A percentile compares a stretch with the other conserved stretches of the same genome.
phyloP scores from a whole-genome alignment of 306 rosid species.

The Oxytropis ochrocephala region DNA sequence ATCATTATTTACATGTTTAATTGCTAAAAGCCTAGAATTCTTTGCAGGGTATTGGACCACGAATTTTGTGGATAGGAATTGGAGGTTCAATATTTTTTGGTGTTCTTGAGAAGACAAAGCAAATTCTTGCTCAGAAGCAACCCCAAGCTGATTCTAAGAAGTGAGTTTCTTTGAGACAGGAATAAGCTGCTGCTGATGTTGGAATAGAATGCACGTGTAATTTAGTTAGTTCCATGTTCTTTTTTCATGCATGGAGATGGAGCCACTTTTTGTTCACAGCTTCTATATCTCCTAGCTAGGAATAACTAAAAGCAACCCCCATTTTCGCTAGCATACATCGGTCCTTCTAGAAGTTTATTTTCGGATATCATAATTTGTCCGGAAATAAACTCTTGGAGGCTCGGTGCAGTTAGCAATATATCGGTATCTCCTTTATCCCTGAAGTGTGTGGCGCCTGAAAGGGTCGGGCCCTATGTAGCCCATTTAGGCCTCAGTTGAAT shows the following conservation, averaged over 20 bases:
- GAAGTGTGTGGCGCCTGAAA: not conserved
- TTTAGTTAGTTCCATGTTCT: not conserved
- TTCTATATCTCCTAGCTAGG: not conserved
- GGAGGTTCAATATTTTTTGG: constrained; percentile 84
- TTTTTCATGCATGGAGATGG: not conserved
- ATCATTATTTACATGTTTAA: not conserved
- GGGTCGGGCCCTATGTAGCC: not conserved
- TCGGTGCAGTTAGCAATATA: too few species aligned
- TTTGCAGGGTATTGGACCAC: constrained; percentile 63
- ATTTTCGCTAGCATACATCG: too few species aligned
- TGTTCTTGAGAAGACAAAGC: constrained; percentile 69
- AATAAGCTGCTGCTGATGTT: not conserved
- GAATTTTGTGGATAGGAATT: constrained; percentile 77
- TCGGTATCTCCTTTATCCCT: not conserved
- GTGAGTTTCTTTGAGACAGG: constrained; percentile 1
- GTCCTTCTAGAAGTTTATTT: too few species aligned
- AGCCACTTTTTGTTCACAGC: not conserved
- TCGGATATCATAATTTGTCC: too few species aligned
- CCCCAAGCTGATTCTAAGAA: constrained; percentile 17
- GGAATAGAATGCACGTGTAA: not conserved
- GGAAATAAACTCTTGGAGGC: too few species aligned
- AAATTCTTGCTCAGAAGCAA: constrained; percentile 43
- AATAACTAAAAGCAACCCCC: too few species aligned
- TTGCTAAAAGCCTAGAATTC: not conserved
- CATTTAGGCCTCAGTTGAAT: not conserved